Base-by-base conservation (phyloP, 2,329 filamentous ascomycete genomes). In the Pestalotiopsis sp. region DNA sequence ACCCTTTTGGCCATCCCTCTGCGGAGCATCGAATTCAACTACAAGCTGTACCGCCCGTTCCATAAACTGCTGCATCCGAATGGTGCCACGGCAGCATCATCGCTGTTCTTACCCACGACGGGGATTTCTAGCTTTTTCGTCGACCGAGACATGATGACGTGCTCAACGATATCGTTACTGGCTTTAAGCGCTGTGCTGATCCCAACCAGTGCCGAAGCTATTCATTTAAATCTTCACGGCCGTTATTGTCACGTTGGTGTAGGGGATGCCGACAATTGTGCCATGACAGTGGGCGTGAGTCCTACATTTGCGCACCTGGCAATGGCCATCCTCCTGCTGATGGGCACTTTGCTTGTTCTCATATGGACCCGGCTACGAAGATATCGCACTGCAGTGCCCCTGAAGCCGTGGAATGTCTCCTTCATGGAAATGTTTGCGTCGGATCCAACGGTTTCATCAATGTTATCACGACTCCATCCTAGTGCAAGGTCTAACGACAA, bases 351-450 rank as follows among this genome's bases (percentile, higher is more conserved):
- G 17, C 64, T 73, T 0, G 22, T 77, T 4, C 10, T 75, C 3
- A 61, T 77, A 3, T 22, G 76, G 11, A 39, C 74, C 3, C 66
- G 74, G 7, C 66, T 79, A 1, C 64, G 65, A 4, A 67, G 70
- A n/a, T 79, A 78, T 77, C 68, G 65, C 14, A 75, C 77, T 0
- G 78, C 78, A 4, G 75, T 80, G 3, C 62, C 70, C 4, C 70
- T 75, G 0, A 79, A 79, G 52, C 78, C 78, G 1, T 79, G 78
- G 78, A 78, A 75, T 55, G 77, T 79, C 26, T 75, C 74, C 26
- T 74, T 76, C 6, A 71, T 76, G 10, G 75, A 77, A 70, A 70
- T 79, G 80, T 66, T 79, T 7, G 64, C 74, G 14, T 68, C 72
- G 38, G 74, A 77, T 60, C 67, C 67, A 5, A 71, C 4, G 67